Evolutionary conservation across 805 yeast species (phyloP), one percentile per base, ranked within the genome.

Genomic region (Pichia heedii): DNA sequence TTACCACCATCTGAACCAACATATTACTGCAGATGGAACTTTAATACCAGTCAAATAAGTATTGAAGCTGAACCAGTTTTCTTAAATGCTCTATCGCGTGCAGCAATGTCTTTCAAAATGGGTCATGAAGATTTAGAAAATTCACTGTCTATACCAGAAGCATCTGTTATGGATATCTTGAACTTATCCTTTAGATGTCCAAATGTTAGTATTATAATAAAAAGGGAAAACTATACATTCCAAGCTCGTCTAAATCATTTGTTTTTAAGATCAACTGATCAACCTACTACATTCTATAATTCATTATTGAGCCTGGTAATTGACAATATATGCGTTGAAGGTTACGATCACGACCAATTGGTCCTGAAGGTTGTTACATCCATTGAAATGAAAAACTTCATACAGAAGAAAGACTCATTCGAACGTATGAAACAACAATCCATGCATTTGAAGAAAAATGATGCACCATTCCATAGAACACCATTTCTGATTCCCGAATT

Each of bases 1-100:
- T 58, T 87, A 2, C 96, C 96, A 0, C 97, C 97, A 0, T 67
- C 70, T 8, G 95, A 86, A 56, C 87, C 90, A 1, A 86, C 97
- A 0, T 93, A 85, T 57, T 78, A 76, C 50, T 88, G 96, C 54
- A 81, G 84, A 47, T 93, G 98, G 98, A 89, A 83, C 46, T 77
- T 93, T 51, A 76, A 73, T 22, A 56, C 82, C 1, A 95, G 89
- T 10, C 67, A 66, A 5, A 63, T 88, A 5, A 44, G 52, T 1
- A 61, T 85, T 12, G 71, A 77, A 44, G 74, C 84, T 1, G 63
- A 70, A 10, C 66, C 79, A 0, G 45, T 53, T 4, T 70, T 77
- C 45, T 21, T 79, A 10, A 63, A 66, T 32, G 70, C 73, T 1
- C 54, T 83, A 12, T 49, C 52, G 0, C 52, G 67, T 3, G 64